Evolutionary conservation across 2,329 filamentous ascomycete species (phyloP).

Genomic region (Fusarium piperis): DNA sequence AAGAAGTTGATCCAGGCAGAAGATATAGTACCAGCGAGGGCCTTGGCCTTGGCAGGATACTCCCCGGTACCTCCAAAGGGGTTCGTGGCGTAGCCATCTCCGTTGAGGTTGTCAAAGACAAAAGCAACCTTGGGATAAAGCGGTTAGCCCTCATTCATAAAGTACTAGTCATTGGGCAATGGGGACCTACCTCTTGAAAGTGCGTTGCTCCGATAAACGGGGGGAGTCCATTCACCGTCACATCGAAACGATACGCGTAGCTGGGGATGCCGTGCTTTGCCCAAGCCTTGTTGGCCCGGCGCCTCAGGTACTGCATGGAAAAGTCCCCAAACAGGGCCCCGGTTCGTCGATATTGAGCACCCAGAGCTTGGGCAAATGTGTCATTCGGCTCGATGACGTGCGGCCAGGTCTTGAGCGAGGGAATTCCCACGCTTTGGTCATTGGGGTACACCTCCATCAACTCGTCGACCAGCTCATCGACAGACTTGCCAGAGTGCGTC

Average conservation of each 20-base stretch:
- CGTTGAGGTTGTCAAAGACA: conserved; percentile 51
- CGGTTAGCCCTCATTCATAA: background rate
- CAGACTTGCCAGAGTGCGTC: conserved; percentile 33
- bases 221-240: conserved; percentile 40
- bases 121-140: conserved; percentile 47
- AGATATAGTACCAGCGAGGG: conserved; percentile 43
- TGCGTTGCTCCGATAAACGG: conserved; percentile 43
- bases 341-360: conserved; percentile 45
- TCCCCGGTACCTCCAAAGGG: conserved; percentile 44
- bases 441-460: conserved; percentile 45
- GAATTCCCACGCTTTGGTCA: conserved; percentile 47
- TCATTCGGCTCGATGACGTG: conserved; percentile 43
- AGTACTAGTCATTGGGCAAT: fast-evolving
- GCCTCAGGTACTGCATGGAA: conserved; percentile 41
- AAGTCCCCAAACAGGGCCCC: conserved; percentile 44
- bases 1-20: conserved; percentile 47
- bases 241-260: conserved; percentile 48
- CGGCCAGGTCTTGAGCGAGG: conserved; percentile 46
- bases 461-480: conserved; percentile 35
- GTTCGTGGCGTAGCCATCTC: conserved; percentile 44
- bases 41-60: conserved; percentile 39
- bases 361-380: conserved; percentile 33
- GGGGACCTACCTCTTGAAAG: conserved; percentile 48
- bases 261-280: conserved; percentile 37
- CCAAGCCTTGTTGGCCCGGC: conserved; percentile 44